phyloP scores from a whole-genome alignment of 768 basidiomycete species.

The button mushroom (Agaricus bisporus) region DNA sequence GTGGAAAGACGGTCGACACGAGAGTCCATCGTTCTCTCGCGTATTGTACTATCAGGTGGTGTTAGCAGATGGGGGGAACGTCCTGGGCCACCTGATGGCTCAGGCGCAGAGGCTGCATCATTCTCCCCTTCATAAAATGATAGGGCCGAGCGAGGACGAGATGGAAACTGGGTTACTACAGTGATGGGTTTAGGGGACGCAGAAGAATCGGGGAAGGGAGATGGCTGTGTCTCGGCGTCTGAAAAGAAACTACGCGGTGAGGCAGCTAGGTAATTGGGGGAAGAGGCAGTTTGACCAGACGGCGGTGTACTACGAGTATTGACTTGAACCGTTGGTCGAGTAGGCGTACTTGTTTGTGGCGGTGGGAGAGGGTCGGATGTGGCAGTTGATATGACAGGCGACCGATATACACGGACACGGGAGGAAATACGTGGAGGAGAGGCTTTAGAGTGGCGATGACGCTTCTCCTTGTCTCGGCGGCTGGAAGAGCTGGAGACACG shows the following conservation, averaged over 20 bases:
- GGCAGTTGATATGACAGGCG: conserved; percentile 14
- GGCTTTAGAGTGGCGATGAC: conserved; percentile 23
- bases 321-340: conserved; percentile 16
- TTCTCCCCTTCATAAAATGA: conserved; percentile 22
- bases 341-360: conserved; percentile 13
- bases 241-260: conserved; percentile 36
- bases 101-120: conserved; percentile 22
- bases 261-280: conserved; percentile 18
- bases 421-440: conserved; percentile 24
- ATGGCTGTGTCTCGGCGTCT: conserved; percentile 21
- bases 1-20: conserved; percentile 21
- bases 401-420: conserved; percentile 24
- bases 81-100: conserved; percentile 15
- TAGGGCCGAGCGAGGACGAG: conserved; percentile 25
- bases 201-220: conserved; percentile 22
- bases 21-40: conserved; percentile 14
- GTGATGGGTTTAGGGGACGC: conserved; percentile 12
- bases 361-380: conserved; percentile 15
- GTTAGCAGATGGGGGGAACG: conserved; percentile 26
- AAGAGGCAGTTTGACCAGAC: not conserved
- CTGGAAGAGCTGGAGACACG: conserved; percentile 1
- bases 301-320: conserved; percentile 9
- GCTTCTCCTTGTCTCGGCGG: conserved; percentile 16
- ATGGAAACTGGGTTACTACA: conserved; percentile 10
- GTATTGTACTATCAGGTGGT: conserved; percentile 28